Base-by-base conservation (phyloP, 768 basidiomycete genomes). In the Tricholoma sp. region DNA sequence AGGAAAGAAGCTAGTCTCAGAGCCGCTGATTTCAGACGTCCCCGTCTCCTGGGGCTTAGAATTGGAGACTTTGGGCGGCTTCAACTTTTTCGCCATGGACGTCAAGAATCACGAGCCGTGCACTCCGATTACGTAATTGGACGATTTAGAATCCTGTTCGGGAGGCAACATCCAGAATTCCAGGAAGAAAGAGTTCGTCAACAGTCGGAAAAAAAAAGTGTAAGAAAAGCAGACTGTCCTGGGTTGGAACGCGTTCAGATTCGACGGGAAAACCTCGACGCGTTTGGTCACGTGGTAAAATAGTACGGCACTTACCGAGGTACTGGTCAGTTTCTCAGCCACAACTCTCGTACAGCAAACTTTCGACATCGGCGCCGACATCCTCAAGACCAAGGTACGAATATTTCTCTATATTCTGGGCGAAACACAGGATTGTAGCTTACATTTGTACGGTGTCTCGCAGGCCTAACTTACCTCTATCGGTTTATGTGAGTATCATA, bases 331-430 rank as follows among this genome's bases (percentile, higher is more conserved):
- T 73, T 75, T 59, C 60, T 66, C 70, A 73, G 73, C 72, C 73
- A 74, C 71, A 64, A 57, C 60, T 60, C 56, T 60, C n/a, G 42
- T 53, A 51, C 59, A 54, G 59, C 62, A 62, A 57, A 66, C 63
- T 57, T 68, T 66, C 68, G 71, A 68, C 79, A 80, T 69, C 76
- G 79, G 74, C 75, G 71, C 73, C 77, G 74, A 79, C 77, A 79
- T 76, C 79, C 74, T 80, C 83, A 84, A 83, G 80, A 78, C 60
- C 59, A 63, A 59, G 63, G 55, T 62, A 48, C 52, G 59, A 55
- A 62, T 58, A 57, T 53, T 37, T 57, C 24, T 24, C 4, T 24
- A 24, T 24, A 24, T 24, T 24, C 24, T 24, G 48, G 49, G 53
- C 54, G 55, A 57, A 6, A 20, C 31, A 9, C 48, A 13, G 33